phyloP scores from a whole-genome alignment of 345 rosid genomes.

The Turritis glabra region DNA sequence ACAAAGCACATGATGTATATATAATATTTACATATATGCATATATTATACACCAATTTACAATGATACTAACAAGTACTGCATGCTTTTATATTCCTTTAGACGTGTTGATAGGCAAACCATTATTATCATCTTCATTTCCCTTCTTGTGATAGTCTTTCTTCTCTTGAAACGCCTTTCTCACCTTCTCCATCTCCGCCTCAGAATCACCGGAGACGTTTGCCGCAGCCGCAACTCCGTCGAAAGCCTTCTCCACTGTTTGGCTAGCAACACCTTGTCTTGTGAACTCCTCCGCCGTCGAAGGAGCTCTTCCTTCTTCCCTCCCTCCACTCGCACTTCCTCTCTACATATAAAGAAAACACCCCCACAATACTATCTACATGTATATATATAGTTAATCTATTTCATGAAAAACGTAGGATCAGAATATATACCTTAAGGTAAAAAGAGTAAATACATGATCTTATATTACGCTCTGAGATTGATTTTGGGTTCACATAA shows the following conservation, averaged over 20 bases:
- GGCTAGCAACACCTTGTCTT: conserved; percentile 42
- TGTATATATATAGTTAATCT: not conserved
- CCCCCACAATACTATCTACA: not conserved
- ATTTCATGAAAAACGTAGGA: conserved; percentile 3
- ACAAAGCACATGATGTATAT: no score
- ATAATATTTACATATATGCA: no score
- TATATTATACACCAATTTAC: no score
- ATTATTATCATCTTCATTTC: conserved; percentile 10
- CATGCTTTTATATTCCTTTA: conserved; percentile 27
- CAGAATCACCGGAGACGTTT: conserved; percentile 23
- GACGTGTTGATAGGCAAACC: conserved; percentile 37
- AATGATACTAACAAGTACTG: no score
- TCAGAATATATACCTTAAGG: conserved; percentile 11
- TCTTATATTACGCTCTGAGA: conserved; percentile 9
- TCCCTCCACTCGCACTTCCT: conserved; percentile 34
- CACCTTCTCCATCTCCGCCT: conserved; percentile 18
- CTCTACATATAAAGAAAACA: conserved; percentile 10
- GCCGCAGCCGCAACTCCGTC: conserved; percentile 38
- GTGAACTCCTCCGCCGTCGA: conserved; percentile 54
- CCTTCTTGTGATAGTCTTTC: conserved; percentile 23
- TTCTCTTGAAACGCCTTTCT: conserved; percentile 30
- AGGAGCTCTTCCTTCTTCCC: conserved; percentile 48
- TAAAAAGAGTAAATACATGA: conserved; percentile 25
- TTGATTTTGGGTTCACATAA: conserved; percentile 1
- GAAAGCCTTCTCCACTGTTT: conserved; percentile 39